Conservation (phyloP, 1,139 yeast genomes). For the Saccharomyces uvarum region DNA sequence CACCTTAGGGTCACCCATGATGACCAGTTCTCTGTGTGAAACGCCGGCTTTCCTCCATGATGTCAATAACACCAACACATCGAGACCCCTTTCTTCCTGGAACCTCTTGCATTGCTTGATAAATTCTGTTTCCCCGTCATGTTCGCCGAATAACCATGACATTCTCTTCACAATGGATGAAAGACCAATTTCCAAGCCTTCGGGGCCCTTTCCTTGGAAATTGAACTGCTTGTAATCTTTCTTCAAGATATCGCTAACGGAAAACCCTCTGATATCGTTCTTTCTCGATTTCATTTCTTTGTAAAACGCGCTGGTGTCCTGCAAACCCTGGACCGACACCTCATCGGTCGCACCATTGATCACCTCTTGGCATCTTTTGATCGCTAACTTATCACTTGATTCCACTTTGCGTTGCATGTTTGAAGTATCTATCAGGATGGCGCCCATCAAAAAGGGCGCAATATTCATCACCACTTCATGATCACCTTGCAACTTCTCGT, state of each 20-base stretch:
- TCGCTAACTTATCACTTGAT: slow-evolving; percentile 44
- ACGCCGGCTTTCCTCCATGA: slow-evolving; percentile 42
- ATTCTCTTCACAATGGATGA: slow-evolving; percentile 65
- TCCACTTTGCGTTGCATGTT: slow-evolving; percentile 55
- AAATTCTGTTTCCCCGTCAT: slow-evolving; percentile 32
- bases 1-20: slow-evolving; percentile 17
- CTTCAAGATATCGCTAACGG: slow-evolving; percentile 52
- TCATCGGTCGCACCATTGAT: not conserved
- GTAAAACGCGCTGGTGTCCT: slow-evolving; percentile 31
- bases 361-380: slow-evolving; percentile 32
- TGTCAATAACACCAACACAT: slow-evolving; percentile 54
- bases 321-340: not conserved
- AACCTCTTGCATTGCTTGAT: slow-evolving; percentile 36
- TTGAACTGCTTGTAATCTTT: slow-evolving; percentile 80
- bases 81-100: slow-evolving; percentile 39
- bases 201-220: slow-evolving; percentile 34
- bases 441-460: slow-evolving; percentile 49
- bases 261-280: slow-evolving; percentile 53
- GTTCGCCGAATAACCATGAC: slow-evolving; percentile 44
- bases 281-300: slow-evolving; percentile 46
- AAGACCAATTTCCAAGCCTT: slow-evolving; percentile 48
- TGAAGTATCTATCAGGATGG: slow-evolving; percentile 66
- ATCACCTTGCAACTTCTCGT: slow-evolving; percentile 25
- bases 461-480: slow-evolving; percentile 31
- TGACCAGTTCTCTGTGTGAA: slow-evolving; percentile 53